Evolutionary conservation across 306 rosid genomes (phyloP), one percentile per base, ranked within the genome.

Genomic region (Corylus heterophylla): DNA sequence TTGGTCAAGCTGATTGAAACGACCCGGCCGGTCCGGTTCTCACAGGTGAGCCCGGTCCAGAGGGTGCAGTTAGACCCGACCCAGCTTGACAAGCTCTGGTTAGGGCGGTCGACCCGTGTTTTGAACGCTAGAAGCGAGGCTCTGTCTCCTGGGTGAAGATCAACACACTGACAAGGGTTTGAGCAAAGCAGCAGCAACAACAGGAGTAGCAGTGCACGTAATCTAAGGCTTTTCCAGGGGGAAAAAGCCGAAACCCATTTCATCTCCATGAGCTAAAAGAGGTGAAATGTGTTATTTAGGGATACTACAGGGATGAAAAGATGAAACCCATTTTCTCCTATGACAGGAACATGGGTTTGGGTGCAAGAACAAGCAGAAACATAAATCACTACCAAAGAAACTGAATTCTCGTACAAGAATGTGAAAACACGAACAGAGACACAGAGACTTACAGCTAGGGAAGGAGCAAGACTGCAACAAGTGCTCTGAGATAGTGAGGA

Each of bases 11-110:
- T 82, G 73, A 96, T 51, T 2, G 96, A 91, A 81, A 93, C 64
- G 74, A 96, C 98, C 62, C 89, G 76, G 39, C 97, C 96, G 63
- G 92, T 84, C 61, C 5, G 89, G 85, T 87, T 88, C 77, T 91
- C 90, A 82, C 98, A 95, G 52, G 87, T 69, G 82, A 92, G 79
- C 75, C 98, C 98, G 58, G 71, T 79, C 98, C 98, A 95, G 79
- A 81, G 79, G 50, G 87, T 69, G 86, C 98, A 95, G 76, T 90
- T 90, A 45, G 93, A 90, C 25, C 92, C 92, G 16, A 75, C 91
- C 99, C 99, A 96, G 82, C 73, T 90, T 58, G 94, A 78, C 76
- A 96, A 82, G 51, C 87, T 86, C 83, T 81, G 89, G 83, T 83
- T 76, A 52, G 98, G 94, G 86, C 89, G 89, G 77, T 83, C 90